A percentile compares a stretch with the other conserved stretches of the same genome.
These are phyloP conservation scores for Chimonanthus salicifolius DNA, from an alignment of 164 flowering plant species.

Conservation along the genomic window DNA sequence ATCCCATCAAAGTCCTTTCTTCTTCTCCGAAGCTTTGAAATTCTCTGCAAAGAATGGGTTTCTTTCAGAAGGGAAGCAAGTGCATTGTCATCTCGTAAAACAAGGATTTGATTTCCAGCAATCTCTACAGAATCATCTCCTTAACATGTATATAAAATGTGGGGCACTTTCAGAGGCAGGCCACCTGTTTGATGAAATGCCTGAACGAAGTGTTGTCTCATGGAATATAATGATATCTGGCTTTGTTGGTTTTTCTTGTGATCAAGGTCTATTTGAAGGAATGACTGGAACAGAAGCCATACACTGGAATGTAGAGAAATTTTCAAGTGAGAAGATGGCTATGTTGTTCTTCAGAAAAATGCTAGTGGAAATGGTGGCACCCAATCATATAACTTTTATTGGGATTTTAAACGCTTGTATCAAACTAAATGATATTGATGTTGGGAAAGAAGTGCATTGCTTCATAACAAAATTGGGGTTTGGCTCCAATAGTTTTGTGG, in stretches of 20 bases:
- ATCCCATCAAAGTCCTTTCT: slow-evolving; percentile 11
- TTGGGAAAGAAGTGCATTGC: slow-evolving; percentile 51
- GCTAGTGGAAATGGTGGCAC: slow-evolving; percentile 34
- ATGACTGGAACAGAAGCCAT: slow-evolving; percentile 9
- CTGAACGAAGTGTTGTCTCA: slow-evolving; percentile 36
- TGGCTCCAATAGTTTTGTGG: slow-evolving; percentile 30
- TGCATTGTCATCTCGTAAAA: slow-evolving; percentile 34
- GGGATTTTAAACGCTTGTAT: slow-evolving; percentile 34
- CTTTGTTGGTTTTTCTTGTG: slow-evolving; percentile 4
- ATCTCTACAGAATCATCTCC: slow-evolving; percentile 37
- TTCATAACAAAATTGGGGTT: slow-evolving; percentile 33
- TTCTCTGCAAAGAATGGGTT: slow-evolving; percentile 26
- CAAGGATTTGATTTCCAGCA: slow-evolving; percentile 17
- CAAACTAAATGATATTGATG: slow-evolving; percentile 21
- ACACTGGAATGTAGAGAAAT: background rate
- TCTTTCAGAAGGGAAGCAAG: slow-evolving; percentile 33
- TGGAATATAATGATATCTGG: slow-evolving; percentile 60
- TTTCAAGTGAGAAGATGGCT: slow-evolving; percentile 14
- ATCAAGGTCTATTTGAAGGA: slow-evolving; percentile 23
- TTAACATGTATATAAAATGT: slow-evolving; percentile 40
- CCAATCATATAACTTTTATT: slow-evolving; percentile 43
- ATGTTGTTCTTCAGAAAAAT: slow-evolving; percentile 44
- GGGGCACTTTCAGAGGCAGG: slow-evolving; percentile 25
- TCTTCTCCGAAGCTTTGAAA: slow-evolving; percentile 31
- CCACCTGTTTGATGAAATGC: slow-evolving; percentile 55